Conservation (phyloP, 768 basidiomycete species). For the Russula compacta region DNA sequence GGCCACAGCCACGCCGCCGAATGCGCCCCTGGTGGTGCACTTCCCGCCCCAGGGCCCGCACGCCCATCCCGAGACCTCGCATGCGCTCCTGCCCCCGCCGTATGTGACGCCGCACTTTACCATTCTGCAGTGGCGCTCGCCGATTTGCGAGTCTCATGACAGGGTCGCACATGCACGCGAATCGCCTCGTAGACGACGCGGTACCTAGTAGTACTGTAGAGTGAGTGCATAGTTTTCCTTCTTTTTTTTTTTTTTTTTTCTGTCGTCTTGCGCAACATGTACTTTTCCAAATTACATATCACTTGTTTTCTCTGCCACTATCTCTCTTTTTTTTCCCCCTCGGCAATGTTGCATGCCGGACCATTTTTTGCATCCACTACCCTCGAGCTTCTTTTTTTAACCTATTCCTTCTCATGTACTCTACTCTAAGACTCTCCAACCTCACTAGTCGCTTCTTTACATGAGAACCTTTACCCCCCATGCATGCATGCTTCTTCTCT, state of each 20-base stretch:
- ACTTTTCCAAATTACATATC: background rate
- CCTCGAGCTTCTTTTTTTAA: background rate
- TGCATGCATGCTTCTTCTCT: background rate
- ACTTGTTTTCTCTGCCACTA: background rate
- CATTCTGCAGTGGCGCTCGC: conserved; percentile 52
- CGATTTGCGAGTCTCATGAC: conserved; percentile 63
- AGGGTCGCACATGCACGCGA: conserved; percentile 44
- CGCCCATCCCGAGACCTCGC: conserved; percentile 48
- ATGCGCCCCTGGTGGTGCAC: conserved; percentile 41
- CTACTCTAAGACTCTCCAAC: background rate
- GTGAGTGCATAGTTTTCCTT: background rate
- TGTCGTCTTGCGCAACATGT: background rate
- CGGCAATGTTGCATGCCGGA: background rate
- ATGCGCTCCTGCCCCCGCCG: conserved; percentile 63
- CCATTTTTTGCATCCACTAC: background rate
- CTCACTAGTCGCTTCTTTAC: background rate
- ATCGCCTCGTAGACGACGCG: conserved; percentile 1
- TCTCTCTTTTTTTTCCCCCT: background rate
- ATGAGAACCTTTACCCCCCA: background rate
- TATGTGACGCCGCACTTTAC: conserved; percentile 66
- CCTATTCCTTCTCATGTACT: background rate
- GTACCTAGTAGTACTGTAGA: background rate
- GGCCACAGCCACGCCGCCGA: conserved; percentile 27
- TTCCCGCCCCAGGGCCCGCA: conserved; percentile 57
- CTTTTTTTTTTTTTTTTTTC: background rate